Base-by-base conservation (phyloP, 2,329 filamentous ascomycete genomes). In the Aspergillus sp. region DNA sequence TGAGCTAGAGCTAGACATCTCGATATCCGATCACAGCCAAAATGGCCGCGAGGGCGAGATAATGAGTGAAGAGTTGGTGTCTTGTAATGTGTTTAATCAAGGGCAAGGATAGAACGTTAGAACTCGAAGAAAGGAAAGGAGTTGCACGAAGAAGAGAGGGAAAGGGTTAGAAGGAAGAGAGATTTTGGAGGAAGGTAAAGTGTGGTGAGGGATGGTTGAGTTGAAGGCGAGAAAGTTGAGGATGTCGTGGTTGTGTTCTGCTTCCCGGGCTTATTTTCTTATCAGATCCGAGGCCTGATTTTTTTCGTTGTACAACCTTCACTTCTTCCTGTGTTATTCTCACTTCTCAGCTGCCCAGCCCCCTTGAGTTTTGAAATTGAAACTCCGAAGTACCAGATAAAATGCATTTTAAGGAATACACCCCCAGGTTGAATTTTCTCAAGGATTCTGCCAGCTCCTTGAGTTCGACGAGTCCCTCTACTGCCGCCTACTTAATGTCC, bases 401-500 rank as follows among this genome's bases (percentile, higher is more conserved):
- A 41, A 68, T 68, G 66, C 60, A 62, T 52, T 56, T 64, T 37
- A 67, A 64, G 51, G 65, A 68, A 33, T 58, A 64, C 55, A 41
- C 65, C 7, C 56, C 70, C 46, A 66, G 66, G 33, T 61, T 77
- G 58, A 64, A 68, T 41, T 78, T 75, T 59, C 63, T 79, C n/a
- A 70, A 63, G 59, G 63, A 70, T 43, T 71, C 77, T 19, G 74
- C 74, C 3, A 63, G 64, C 55, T 65, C 68, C 33, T 62, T 77
- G 50, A 64, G 62, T 39, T 57, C 64, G 8, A 54, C 63, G 17
- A 75, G 73, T 56, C 71, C 73, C 17, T 76, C 76, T 12, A 78
- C 76, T n/a, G 70, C 77, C 2, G 70, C 74, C 14, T 66, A 78
- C 70, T 66, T 79, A 31, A 65, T 75, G 62, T 63, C 61, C 14